Conservation (phyloP, 2,329 filamentous ascomycete species). For the Pseudogymnoascus sp. region DNA sequence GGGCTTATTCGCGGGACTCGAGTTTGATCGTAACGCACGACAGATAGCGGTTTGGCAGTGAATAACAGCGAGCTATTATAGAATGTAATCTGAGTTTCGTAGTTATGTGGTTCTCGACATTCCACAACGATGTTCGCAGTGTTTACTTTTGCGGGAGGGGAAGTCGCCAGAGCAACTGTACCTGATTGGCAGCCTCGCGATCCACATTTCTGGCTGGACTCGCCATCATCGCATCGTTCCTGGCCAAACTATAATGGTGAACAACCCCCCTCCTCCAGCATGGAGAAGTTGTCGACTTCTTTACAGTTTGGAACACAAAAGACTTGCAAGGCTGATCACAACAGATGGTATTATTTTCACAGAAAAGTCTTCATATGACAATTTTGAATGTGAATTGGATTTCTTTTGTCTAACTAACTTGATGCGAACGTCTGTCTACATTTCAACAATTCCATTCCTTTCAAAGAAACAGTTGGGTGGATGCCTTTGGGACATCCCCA, state of each 20-base stretch:
- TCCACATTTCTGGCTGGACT: conserved; percentile 6
- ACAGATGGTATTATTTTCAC: neutral
- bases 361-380: neutral
- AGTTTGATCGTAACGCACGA: neutral
- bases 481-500: neutral
- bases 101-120: neutral
- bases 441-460: neutral
- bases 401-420: neutral
- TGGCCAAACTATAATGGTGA: neutral
- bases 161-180: conserved; percentile 7
- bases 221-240: neutral
- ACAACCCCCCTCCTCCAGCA: neutral
- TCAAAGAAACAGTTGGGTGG: neutral
- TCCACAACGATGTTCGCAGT: neutral
- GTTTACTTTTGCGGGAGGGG: conserved; percentile 8
- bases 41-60: neutral
- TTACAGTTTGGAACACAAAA: neutral
- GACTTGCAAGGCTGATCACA: neutral
- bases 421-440: neutral
- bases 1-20: neutral
- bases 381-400: neutral
- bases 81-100: neutral
- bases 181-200: conserved; percentile 5
- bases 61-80: neutral
- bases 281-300: neutral